Evolutionary conservation across 2,329 filamentous ascomycete genomes (phyloP).

Genomic region (Fusarium sp.): DNA sequence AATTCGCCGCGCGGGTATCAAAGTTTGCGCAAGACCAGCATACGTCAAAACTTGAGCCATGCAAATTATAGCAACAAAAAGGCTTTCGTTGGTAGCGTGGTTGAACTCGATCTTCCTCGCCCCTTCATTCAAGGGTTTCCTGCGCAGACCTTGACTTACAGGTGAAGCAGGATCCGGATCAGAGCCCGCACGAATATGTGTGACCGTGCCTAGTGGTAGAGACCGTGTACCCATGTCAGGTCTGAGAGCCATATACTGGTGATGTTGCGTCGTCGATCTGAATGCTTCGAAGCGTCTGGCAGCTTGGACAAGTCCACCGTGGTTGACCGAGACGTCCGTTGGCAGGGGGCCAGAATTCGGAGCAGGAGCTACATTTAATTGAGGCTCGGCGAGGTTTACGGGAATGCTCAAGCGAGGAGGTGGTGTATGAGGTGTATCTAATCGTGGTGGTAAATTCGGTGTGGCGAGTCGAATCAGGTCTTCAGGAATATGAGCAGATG

Average conservation of each 20-base stretch:
- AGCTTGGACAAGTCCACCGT: slow-evolving; percentile 43
- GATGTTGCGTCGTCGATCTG: slow-evolving; percentile 34
- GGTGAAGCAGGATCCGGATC: slow-evolving; percentile 29
- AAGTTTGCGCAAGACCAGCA: slow-evolving; percentile 45
- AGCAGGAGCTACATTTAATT: slow-evolving; percentile 1
- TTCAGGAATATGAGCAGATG: slow-evolving; percentile 17
- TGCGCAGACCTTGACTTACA: slow-evolving; percentile 29
- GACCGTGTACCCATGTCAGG: slow-evolving; percentile 36
- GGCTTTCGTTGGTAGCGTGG: slow-evolving; percentile 42
- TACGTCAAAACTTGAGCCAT: slow-evolving; percentile 44
- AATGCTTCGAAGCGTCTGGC: slow-evolving; percentile 45
- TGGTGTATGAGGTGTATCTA: slow-evolving; percentile 44
- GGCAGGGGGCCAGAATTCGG: not conserved
- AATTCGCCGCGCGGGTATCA: slow-evolving; percentile 39
- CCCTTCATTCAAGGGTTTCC: slow-evolving; percentile 43
- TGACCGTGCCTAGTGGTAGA: slow-evolving; percentile 36
- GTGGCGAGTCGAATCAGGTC: slow-evolving; percentile 46
- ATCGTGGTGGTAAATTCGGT: slow-evolving; percentile 43
- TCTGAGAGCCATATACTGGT: slow-evolving; percentile 42
- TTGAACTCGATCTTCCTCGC: slow-evolving; percentile 46
- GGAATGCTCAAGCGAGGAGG: slow-evolving; percentile 26
- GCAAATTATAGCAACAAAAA: slow-evolving; percentile 45
- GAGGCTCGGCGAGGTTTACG: slow-evolving; percentile 18
- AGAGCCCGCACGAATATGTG: slow-evolving; percentile 40
- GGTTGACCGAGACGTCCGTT: slow-evolving; percentile 33